Evolutionary conservation across 345 rosid genomes (phyloP).

Genomic region (Bruguiera parviflora): DNA sequence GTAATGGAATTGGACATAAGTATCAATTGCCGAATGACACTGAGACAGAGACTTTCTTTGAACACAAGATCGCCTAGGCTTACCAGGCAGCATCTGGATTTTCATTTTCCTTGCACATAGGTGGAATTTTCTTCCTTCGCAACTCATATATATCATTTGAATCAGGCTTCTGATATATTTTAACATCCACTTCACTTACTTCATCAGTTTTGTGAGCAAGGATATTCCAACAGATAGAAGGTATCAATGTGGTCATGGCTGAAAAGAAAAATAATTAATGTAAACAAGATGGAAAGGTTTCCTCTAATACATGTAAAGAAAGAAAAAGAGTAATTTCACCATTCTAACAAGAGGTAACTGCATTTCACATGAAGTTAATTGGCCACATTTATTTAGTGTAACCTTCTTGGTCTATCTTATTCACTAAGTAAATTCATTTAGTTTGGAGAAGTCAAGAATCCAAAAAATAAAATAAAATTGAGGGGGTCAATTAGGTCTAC

Average conservation of each 20-base stretch:
- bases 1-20: neutral
- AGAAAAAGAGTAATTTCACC: neutral
- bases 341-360: neutral
- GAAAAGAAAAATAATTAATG: slow-evolving; percentile 26
- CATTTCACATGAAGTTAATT: neutral
- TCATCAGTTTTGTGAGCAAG: slow-evolving; percentile 93
- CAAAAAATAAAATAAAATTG: neutral
- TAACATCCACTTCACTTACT: slow-evolving; percentile 79
- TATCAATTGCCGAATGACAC: neutral
- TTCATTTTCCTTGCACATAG: slow-evolving; percentile 81
- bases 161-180: slow-evolving; percentile 90
- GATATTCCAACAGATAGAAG: slow-evolving; percentile 92
- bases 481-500: neutral
- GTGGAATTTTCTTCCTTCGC: slow-evolving; percentile 78
- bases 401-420: neutral
- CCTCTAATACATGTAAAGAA: neutral
- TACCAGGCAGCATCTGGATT: slow-evolving; percentile 96
- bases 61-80: slow-evolving; percentile 21
- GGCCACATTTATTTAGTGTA: neutral
- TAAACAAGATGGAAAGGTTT: slow-evolving; percentile 8
- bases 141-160: slow-evolving; percentile 75
- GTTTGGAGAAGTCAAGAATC: neutral
- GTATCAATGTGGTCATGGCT: slow-evolving; percentile 73
- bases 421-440: neutral
- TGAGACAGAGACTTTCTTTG: slow-evolving; percentile 10